Conservation (phyloP, 2,329 filamentous ascomycete genomes). For the Microcera coccophila region DNA sequence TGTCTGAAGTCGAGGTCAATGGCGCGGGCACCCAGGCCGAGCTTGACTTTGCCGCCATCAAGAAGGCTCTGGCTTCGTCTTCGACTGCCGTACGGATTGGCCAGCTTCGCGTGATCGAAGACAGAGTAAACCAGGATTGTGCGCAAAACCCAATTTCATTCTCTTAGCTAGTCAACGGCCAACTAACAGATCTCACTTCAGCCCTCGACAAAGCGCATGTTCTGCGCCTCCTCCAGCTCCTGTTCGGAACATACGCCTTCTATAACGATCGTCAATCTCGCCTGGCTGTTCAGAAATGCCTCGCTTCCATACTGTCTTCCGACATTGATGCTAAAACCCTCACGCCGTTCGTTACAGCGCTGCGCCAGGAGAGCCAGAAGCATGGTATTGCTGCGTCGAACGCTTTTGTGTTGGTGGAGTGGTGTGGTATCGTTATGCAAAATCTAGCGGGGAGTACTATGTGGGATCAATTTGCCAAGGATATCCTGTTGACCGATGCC, state of each 20-base stretch:
- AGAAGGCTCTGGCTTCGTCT: slow-evolving; percentile 55
- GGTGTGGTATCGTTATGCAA: slow-evolving; percentile 78
- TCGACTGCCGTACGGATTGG: slow-evolving; percentile 56
- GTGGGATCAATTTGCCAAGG: slow-evolving; percentile 62
- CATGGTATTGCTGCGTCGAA: slow-evolving; percentile 71
- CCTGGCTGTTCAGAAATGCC: slow-evolving; percentile 75
- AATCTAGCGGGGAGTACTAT: slow-evolving; percentile 58
- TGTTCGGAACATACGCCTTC: slow-evolving; percentile 83
- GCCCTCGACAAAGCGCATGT: slow-evolving; percentile 48
- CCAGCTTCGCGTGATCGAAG: slow-evolving; percentile 54
- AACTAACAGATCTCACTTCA: slow-evolving; percentile 27
- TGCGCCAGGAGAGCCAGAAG: slow-evolving; percentile 73
- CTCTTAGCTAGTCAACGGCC: slow-evolving; percentile 3
- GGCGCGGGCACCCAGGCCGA: slow-evolving; percentile 39
- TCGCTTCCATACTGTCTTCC: slow-evolving; percentile 62
- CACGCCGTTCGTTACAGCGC: slow-evolving; percentile 59
- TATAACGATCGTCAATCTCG: slow-evolving; percentile 85
- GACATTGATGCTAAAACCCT: slow-evolving; percentile 54
- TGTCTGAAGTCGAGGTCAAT: slow-evolving; percentile 39
- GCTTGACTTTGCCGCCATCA: slow-evolving; percentile 49
- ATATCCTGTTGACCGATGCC: slow-evolving; percentile 66
- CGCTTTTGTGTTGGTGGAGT: slow-evolving; percentile 86
- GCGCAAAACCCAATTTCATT: slow-evolving; percentile 18
- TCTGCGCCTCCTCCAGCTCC: slow-evolving; percentile 59
- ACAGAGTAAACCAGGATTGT: slow-evolving; percentile 55